A percentile compares a stretch with the other conserved stretches of the same genome.
Conservation (phyloP, 257 asterid genomes). For the Penstemon barbatus region DNA sequence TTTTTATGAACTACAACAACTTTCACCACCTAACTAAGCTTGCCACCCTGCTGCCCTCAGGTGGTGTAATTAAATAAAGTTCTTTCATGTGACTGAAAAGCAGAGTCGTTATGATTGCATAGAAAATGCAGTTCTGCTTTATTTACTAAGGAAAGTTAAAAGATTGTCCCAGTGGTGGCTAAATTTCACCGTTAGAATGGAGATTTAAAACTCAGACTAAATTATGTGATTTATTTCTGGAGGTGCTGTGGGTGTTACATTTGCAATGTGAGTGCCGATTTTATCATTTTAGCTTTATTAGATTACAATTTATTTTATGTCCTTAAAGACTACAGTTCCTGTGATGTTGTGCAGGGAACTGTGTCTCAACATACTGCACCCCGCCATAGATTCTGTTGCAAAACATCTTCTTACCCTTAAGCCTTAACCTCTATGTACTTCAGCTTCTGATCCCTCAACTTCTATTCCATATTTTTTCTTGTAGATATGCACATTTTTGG, state of each 20-base stretch:
- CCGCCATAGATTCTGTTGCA: slow-evolving; percentile 10
- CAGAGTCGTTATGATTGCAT: background rate
- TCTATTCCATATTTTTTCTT: slow-evolving; percentile 42
- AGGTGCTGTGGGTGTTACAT: too few relatives aligned
- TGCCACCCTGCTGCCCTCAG: background rate
- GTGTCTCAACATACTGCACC: slow-evolving; percentile 13
- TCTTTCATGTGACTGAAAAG: background rate
- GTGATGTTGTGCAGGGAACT: slow-evolving; percentile 13
- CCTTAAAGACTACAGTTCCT: slow-evolving; percentile 16
- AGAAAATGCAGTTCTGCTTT: slow-evolving; percentile 17
- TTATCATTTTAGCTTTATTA: slow-evolving; percentile 1
- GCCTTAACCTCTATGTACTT: slow-evolving; percentile 13
- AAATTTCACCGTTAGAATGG: background rate
- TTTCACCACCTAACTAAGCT: slow-evolving; percentile 14
- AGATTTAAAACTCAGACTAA: background rate
- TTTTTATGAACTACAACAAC: background rate
- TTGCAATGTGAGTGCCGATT: background rate
- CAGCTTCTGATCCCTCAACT: slow-evolving; percentile 27
- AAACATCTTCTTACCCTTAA: slow-evolving; percentile 11
- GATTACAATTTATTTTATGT: background rate
- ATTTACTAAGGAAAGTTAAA: slow-evolving; percentile 9
- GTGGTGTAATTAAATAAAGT: background rate
- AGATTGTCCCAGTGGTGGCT: slow-evolving; percentile 22
- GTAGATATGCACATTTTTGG: slow-evolving; percentile 94
- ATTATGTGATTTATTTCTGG: slow-evolving; percentile 1